Evolutionary conservation across 176 grass and related monocot genomes (phyloP).

Genomic region (Rhynchospora tenuis): DNA sequence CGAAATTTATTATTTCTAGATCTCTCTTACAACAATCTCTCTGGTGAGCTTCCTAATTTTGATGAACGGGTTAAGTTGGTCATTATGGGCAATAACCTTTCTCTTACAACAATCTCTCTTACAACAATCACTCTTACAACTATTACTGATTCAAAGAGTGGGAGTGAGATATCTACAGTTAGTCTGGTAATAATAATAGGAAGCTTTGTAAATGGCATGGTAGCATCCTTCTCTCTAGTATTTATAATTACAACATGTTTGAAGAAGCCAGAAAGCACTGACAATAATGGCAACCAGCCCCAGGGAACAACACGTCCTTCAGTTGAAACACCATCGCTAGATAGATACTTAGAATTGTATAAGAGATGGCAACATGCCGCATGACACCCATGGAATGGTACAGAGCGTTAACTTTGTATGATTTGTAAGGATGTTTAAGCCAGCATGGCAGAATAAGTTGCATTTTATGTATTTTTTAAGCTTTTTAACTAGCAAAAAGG

Average conservation of each 20-base stretch:
- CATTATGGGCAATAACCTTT: constrained; percentile 18
- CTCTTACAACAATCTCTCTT: no score
- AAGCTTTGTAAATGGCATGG: background rate
- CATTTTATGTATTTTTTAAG: background rate
- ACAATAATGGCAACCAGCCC: background rate
- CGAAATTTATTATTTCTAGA: constrained; percentile 20
- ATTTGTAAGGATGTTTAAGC: background rate
- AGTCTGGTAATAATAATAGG: background rate
- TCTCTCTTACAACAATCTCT: constrained; percentile 55
- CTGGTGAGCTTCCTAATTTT: constrained; percentile 30
- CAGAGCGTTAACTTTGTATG: background rate
- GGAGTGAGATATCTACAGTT: background rate
- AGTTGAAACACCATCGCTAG: background rate
- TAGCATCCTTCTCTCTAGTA: background rate
- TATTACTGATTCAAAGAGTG: background rate
- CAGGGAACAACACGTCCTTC: background rate
- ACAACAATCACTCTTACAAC: no score
- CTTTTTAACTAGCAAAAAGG: background rate
- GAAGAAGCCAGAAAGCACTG: background rate
- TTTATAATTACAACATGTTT: background rate
- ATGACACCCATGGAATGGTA: background rate
- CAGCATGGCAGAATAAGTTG: background rate
- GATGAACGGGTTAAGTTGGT: background rate
- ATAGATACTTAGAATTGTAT: background rate
- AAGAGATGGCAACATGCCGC: background rate